phyloP scores from a whole-genome alignment of 139 green algal genomes.

The Auxenochlorella pyrenoidosa region DNA sequence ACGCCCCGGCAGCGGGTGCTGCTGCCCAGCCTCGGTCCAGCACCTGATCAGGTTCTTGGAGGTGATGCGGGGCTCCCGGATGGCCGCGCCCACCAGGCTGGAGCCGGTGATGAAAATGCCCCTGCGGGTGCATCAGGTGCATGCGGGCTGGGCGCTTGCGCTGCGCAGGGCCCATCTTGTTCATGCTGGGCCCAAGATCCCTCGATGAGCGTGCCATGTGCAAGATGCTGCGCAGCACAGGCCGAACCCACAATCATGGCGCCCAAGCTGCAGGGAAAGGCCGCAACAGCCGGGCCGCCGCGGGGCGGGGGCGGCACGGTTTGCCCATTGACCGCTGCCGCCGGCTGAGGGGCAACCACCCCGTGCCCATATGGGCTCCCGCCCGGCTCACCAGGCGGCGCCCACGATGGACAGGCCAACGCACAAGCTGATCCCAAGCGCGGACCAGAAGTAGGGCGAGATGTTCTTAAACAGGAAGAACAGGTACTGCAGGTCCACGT shows the following conservation, averaged over 20 bases:
- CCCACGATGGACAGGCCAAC: slow-evolving; percentile 95
- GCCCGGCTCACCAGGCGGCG: slow-evolving; percentile 87
- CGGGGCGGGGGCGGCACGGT: too few species aligned
- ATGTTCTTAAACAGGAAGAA: slow-evolving; percentile 88
- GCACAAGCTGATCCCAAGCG: slow-evolving; percentile 84
- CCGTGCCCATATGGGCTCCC: too few species aligned
- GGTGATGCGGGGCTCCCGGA: slow-evolving; percentile 95
- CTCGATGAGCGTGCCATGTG: too few species aligned
- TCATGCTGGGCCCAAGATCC: too few species aligned
- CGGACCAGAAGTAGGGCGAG: slow-evolving; percentile 92
- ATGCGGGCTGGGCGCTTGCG: too few species aligned
- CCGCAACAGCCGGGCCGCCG: too few species aligned
- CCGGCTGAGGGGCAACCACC: too few species aligned
- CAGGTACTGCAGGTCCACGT: slow-evolving; percentile 63
- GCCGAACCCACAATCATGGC: too few species aligned
- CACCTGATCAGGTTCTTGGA: slow-evolving; percentile 99
- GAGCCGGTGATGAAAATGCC: slow-evolving; percentile 99
- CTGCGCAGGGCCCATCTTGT: too few species aligned
- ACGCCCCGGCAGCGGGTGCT: background rate
- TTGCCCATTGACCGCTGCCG: too few species aligned
- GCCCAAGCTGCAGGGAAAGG: too few species aligned
- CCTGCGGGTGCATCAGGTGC: slow-evolving; percentile 66
- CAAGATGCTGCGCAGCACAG: too few species aligned
- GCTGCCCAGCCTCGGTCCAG: background rate
- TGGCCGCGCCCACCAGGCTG: slow-evolving; percentile 94